Percentiles rank a stretch among this genome's conserved stretches.
Conservation (phyloP, 768 basidiomycete genomes). For the Termitomyces bulborhizus region DNA sequence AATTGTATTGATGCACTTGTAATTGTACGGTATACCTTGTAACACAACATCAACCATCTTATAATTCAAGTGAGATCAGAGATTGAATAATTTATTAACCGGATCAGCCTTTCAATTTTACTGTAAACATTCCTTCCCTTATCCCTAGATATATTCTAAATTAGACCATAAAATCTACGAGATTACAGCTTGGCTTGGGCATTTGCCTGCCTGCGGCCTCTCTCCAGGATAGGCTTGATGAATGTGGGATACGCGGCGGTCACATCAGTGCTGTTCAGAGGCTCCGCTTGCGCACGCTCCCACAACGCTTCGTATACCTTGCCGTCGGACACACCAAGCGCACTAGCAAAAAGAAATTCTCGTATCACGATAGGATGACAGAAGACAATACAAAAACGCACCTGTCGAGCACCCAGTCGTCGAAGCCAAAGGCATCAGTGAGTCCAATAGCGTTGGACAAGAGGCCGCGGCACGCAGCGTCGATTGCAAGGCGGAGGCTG, state of each 20-base stretch:
- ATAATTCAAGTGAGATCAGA: neutral
- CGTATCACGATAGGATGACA: neutral
- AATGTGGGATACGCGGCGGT: slow-evolving; percentile 52
- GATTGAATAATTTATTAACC: neutral
- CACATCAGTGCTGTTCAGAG: slow-evolving; percentile 47
- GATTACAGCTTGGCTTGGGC: slow-evolving; percentile 25
- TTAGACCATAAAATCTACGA: neutral
- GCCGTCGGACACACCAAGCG: slow-evolving; percentile 58
- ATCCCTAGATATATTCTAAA: neutral
- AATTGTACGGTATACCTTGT: neutral
- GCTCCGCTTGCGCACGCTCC: slow-evolving; percentile 51
- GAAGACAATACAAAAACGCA: slow-evolving; percentile 15
- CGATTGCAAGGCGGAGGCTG: slow-evolving; percentile 43
- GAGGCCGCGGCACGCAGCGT: slow-evolving; percentile 41
- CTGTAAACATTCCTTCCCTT: neutral
- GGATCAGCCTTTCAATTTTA: neutral
- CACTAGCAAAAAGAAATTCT: slow-evolving; percentile 26
- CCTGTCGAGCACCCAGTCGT: slow-evolving; percentile 73
- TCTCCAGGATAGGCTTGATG: slow-evolving; percentile 46
- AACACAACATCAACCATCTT: neutral
- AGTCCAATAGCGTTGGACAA: slow-evolving; percentile 63
- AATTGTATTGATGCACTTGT: neutral
- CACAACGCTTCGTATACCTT: slow-evolving; percentile 65
- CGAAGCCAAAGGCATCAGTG: slow-evolving; percentile 68
- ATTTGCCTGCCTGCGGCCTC: slow-evolving; percentile 33